Base-by-base conservation (phyloP, 495 filamentous ascomycete species). In the Aeminium ludgeri region DNA sequence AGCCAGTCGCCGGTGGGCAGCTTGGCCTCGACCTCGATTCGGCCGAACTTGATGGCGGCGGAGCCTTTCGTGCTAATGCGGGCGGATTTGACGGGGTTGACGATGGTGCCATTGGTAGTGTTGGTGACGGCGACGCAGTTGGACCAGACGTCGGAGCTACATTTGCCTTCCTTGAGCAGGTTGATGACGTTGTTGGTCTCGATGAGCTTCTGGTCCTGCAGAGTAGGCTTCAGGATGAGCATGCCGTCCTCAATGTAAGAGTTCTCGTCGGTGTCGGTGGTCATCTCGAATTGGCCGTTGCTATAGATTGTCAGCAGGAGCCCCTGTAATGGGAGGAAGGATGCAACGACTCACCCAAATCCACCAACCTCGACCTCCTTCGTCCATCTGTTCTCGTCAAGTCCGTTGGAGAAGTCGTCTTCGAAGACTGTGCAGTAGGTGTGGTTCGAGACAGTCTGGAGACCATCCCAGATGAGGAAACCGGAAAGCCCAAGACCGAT, bases 1-100 rank as follows among this genome's bases (percentile, higher is more conserved):
- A 91, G 65, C 83, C 83, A 91, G 54, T 86, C 81, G 20, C 83
- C 83, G 7, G 59, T 58, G 1, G 83, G 80, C 13, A 87, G 55
- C 50, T 74, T 76, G 18, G 83, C 83, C 2, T 63, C 72, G 6
- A 91, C 82, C 55, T 91, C 80, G 37, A 91, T 67, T 31, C 81
- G 76, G 37, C 83, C 83, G 54, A 82, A 91, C 54, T 73, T 80
- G 65, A 91, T 83, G 7, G 56, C 65, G 11, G 74, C 73, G 19
- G 78, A 70, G 16, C 65, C 69, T 46, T 66, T 76, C 40, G 80
- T 85, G 57, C 76, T 76, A 59, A 91, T 69, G 39, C 84, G 74
- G 20, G 70, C 83, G 1, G 83, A 91, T 36, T 72, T 78, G 41
- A 82, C 78, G 0, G 83, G 83, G 19, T 79, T 82, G 23, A 91